Conservation (phyloP, 1,139 yeast genomes). For the Zygosaccharomyces pseudobailii region DNA sequence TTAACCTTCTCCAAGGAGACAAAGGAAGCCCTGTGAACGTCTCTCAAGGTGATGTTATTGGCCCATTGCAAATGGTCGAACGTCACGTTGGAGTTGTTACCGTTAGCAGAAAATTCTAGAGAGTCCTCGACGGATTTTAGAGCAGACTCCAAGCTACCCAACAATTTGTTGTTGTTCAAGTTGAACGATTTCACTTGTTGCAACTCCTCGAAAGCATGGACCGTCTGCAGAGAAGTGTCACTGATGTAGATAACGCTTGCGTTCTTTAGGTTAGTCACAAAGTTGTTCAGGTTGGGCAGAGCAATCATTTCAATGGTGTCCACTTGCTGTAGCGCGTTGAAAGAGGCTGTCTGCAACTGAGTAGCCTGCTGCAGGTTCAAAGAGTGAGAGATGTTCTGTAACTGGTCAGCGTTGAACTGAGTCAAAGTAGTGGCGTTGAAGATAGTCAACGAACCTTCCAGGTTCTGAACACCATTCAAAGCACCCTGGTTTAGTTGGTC, state of each 20-base stretch:
- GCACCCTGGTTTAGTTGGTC: conserved; percentile 49
- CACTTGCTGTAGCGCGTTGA: conserved; percentile 77
- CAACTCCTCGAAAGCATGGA: conserved; percentile 73
- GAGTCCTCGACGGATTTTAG: conserved; percentile 69
- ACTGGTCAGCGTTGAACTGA: conserved; percentile 69
- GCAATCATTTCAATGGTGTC: conserved; percentile 76
- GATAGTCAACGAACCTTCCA: conserved; percentile 71
- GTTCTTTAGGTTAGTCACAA: conserved; percentile 71
- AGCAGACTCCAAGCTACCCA: conserved; percentile 64
- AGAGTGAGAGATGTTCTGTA: conserved; percentile 68
- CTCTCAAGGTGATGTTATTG: conserved; percentile 78
- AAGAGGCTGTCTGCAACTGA: conserved; percentile 58
- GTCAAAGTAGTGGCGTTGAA: conserved; percentile 60
- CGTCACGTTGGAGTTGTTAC: conserved; percentile 62
- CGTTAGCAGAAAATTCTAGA: conserved; percentile 79
- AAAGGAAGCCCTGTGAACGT: conserved; percentile 67
- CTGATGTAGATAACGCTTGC: conserved; percentile 72
- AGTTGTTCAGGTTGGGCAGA: conserved; percentile 69
- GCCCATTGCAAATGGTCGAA: conserved; percentile 76
- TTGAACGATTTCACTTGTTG: conserved; percentile 66
- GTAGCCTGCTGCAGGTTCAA: conserved; percentile 63
- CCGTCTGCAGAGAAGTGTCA: conserved; percentile 76
- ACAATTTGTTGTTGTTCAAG: conserved; percentile 81
- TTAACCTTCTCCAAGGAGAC: conserved; percentile 65
- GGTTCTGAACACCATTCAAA: conserved; percentile 55